phyloP scores from a whole-genome alignment of 2,329 filamentous ascomycete species.

The Endothia cerciana region DNA sequence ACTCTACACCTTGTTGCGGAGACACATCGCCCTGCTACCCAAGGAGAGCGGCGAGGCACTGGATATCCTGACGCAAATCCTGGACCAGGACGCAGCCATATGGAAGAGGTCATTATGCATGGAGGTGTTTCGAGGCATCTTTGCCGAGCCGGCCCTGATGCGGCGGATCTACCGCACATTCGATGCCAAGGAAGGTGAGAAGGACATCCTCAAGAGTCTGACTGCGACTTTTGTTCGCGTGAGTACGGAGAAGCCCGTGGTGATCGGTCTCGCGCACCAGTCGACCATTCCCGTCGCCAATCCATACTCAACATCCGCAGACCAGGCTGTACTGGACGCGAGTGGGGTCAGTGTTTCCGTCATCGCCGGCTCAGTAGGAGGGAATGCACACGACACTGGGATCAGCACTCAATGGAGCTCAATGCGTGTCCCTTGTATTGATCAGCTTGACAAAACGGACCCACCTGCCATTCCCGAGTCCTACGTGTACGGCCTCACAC shows the following conservation, averaged over 20 bases:
- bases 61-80: slow-evolving; percentile 78
- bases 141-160: slow-evolving; percentile 77
- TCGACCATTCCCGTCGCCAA: slow-evolving; percentile 77
- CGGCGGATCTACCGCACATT: slow-evolving; percentile 81
- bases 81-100: slow-evolving; percentile 80
- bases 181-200: slow-evolving; percentile 73
- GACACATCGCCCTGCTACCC: slow-evolving; percentile 75
- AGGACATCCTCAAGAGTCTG: slow-evolving; percentile 77
- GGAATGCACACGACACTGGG: slow-evolving; percentile 70
- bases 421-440: slow-evolving; percentile 84
- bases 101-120: slow-evolving; percentile 93
- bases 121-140: slow-evolving; percentile 86
- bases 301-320: slow-evolving; percentile 63
- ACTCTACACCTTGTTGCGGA: slow-evolving; percentile 77
- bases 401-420: slow-evolving; percentile 93
- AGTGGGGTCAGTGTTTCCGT: slow-evolving; percentile 80
- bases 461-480: slow-evolving; percentile 84
- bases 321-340: slow-evolving; percentile 88
- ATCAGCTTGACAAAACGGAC: slow-evolving; percentile 91
- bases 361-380: slow-evolving; percentile 72
- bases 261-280: slow-evolving; percentile 88
- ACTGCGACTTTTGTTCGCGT: slow-evolving; percentile 89
- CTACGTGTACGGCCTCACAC: slow-evolving; percentile 86
- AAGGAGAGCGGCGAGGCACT: slow-evolving; percentile 83
- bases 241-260: slow-evolving; percentile 84